phyloP scores from a whole-genome alignment of 768 basidiomycete genomes.

The Mycena rosella region DNA sequence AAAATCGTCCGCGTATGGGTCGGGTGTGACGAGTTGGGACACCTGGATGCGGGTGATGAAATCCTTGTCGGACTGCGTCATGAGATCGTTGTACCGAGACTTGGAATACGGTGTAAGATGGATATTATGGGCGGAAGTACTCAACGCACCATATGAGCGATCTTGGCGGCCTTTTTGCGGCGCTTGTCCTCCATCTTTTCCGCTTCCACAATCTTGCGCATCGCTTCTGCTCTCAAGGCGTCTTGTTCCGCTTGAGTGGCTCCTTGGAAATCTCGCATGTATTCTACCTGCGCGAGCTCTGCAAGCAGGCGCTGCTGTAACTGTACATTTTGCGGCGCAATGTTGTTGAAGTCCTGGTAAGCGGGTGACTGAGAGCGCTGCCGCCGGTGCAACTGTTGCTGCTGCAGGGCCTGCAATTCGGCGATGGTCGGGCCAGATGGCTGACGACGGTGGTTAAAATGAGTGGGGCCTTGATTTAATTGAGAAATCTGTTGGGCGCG shows the following conservation, averaged over 20 bases:
- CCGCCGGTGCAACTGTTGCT: constrained; percentile 66
- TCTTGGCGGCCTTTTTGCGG: constrained; percentile 84
- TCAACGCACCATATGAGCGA: constrained; percentile 83
- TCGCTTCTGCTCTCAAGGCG: constrained; percentile 79
- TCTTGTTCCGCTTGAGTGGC: constrained; percentile 74
- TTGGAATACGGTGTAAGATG: constrained; percentile 46
- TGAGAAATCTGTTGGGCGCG: constrained; percentile 66
- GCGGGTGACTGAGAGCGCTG: constrained; percentile 61
- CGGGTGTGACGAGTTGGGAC: constrained; percentile 96
- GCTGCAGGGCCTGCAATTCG: constrained; percentile 60
- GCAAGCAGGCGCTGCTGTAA: constrained; percentile 83
- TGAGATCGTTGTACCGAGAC: constrained; percentile 94
- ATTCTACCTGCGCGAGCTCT: constrained; percentile 80
- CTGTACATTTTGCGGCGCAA: constrained; percentile 74
- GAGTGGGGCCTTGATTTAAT: constrained; percentile 55
- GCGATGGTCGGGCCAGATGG: constrained; percentile 60
- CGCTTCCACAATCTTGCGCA: constrained; percentile 91
- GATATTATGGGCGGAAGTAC: not conserved
- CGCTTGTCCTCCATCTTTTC: constrained; percentile 91
- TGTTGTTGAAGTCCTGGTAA: constrained; percentile 65
- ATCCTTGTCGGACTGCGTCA: constrained; percentile 99
- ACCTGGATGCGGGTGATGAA: constrained; percentile 99
- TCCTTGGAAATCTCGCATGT: constrained; percentile 74
- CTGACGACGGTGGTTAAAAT: constrained; percentile 56
- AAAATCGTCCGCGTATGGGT: constrained; percentile 98